Base-by-base conservation (phyloP, 169 alveolate genomes). In the Eimeria tenella region DNA sequence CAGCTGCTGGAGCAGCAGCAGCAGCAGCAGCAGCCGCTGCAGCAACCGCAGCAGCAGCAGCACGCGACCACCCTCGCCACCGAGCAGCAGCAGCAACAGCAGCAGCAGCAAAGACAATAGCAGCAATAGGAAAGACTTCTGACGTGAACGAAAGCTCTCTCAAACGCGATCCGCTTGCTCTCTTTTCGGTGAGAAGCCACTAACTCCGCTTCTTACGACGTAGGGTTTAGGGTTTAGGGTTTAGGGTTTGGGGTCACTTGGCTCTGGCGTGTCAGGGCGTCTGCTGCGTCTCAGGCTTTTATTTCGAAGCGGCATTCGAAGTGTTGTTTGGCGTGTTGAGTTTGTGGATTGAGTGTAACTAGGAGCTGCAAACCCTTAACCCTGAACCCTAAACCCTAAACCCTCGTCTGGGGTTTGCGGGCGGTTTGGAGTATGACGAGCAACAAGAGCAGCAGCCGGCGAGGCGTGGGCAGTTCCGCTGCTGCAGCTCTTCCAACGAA, bases 1-100 rank as follows among this genome's bases (percentile, higher is more conserved):
- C 84, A 74, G 84, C 84, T 4, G 84, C 84, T 11, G 84, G n/a
- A 19, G 58, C 62, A 25, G 84, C 84, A 77, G 87, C 87, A 77
- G 87, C 87, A 77, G 68, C 60, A 73, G 84, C 84, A 23, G 84
- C 84, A 3, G 84, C 84, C 7, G 84, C 84, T 21, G 58, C 55
- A n/a, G 84, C 53, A 13, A 21, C 60, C 15, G 84, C 84, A 13
- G 55, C 56, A 73, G 84, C 5, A 9, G 23, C 56, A 73, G 58
- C 49, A 31, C 13, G 19, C 25, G 15, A 65, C 17, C 75, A 7
- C 17, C 17, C 23, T 13, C 23, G 8, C 23, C 11, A 65, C 19
- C 68, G 19, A 58, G 68, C 19, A 10, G 68, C 19, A 58, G 68
- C 68, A 58, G 68, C 42, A 31, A 31, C 42, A 31, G 42, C 42